These are phyloP conservation scores for Phytophthora parvispora DNA, from an alignment of 352 stramenopile genomes.

Conservation along the genomic window DNA sequence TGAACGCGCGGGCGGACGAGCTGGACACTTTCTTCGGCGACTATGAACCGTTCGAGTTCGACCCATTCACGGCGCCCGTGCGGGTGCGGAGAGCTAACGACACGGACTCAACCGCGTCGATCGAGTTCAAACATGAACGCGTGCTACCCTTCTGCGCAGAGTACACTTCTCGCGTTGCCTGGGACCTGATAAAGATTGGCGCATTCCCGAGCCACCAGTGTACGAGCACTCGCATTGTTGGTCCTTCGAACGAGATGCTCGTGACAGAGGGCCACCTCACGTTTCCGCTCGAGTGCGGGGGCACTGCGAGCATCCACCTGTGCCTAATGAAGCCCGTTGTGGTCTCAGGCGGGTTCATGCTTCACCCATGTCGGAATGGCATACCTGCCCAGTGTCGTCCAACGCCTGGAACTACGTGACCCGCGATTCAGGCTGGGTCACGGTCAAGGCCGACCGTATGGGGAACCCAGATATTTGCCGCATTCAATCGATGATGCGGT, in stretches of 20 bases:
- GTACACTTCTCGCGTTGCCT: not conserved
- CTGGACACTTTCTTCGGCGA: no score
- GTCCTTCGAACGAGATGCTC: not conserved
- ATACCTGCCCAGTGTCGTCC: not conserved
- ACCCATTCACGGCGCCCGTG: no score
- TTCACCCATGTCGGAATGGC: not conserved
- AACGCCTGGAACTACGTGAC: not conserved
- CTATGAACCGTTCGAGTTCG: no score
- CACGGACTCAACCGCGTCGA: not conserved
- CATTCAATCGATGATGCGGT: not conserved
- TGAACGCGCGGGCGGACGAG: no score
- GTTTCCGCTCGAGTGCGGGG: not conserved
- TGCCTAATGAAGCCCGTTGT: not conserved
- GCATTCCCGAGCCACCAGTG: not conserved
- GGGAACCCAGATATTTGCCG: not conserved
- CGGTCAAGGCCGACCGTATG: not conserved
- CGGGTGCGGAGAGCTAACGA: no score
- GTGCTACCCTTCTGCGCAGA: not conserved
- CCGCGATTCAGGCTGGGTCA: not conserved
- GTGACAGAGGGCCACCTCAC: not conserved
- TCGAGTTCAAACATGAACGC: no score
- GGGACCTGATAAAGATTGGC: not conserved
- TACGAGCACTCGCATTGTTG: not conserved
- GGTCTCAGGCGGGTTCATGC: not conserved
- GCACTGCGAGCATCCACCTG: not conserved